phyloP scores from a whole-genome alignment of 345 rosid species.

The Atalantia buxifolia region DNA sequence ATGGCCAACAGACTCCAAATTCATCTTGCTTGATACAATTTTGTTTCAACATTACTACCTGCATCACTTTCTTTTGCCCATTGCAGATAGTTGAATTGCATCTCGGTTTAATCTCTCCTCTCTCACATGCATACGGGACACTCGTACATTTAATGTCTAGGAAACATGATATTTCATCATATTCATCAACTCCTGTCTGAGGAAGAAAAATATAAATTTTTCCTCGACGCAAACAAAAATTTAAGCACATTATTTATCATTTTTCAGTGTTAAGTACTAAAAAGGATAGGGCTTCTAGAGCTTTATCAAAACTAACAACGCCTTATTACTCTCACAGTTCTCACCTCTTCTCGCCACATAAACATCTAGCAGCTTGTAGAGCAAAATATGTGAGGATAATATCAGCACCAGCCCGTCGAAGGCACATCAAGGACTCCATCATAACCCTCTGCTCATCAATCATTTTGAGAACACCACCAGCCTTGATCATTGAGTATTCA shows the following conservation, averaged over 20 bases:
- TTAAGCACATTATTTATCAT: neutral
- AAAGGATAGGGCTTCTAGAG: neutral
- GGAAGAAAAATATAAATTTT: neutral
- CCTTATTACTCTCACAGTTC: neutral
- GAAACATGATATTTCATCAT: neutral
- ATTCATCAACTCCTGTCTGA: neutral
- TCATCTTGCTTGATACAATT: neutral
- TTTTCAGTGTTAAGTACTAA: neutral
- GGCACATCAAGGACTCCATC: conserved; percentile 90
- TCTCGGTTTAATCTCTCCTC: neutral
- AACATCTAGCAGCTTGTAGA: conserved; percentile 73
- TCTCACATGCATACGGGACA: neutral
- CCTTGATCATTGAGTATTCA: conserved; percentile 95
- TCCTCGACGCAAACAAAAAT: neutral
- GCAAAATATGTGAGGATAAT: conserved; percentile 86
- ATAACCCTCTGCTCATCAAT: conserved; percentile 87
- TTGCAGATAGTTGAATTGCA: neutral
- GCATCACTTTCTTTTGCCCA: neutral
- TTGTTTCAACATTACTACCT: neutral
- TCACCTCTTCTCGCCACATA: conserved; percentile 52
- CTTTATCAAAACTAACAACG: neutral
- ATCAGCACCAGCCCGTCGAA: conserved; percentile 89
- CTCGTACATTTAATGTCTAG: neutral
- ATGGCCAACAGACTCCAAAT: neutral
- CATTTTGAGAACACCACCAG: conserved; percentile 81